These are phyloP conservation scores for Aspergillus heteromorphus DNA, from an alignment of 495 filamentous ascomycete genomes.

Conservation along the genomic window DNA sequence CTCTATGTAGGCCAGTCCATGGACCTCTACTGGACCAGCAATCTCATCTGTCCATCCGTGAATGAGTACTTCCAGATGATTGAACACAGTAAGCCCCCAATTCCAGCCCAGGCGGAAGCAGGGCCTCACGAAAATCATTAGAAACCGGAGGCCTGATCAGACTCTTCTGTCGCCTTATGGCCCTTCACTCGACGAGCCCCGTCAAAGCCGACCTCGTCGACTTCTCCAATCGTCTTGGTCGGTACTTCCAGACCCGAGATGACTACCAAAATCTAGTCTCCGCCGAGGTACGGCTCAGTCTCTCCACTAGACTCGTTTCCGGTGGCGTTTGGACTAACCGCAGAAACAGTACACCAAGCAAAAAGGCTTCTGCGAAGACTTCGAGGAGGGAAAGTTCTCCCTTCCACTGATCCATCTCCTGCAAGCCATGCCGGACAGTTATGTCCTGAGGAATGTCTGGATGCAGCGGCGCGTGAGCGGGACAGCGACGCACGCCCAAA, in stretches of 20 bases:
- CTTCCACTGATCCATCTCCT: background rate
- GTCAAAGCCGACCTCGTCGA: background rate
- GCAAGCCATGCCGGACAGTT: background rate
- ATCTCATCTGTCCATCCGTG: constrained; percentile 17
- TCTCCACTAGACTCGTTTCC: too few relatives aligned
- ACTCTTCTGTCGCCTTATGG: constrained; percentile 2
- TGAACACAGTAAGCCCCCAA: constrained; percentile 15
- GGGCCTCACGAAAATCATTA: background rate
- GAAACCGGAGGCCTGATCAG: constrained; percentile 31
- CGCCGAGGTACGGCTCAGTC: too few relatives aligned
- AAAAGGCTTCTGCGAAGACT: background rate
- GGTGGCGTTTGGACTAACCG: too few relatives aligned
- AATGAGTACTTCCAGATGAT: constrained; percentile 27
- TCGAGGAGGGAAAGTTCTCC: background rate
- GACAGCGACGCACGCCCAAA: too few relatives aligned
- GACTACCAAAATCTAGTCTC: constrained; percentile 5
- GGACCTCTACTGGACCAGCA: constrained; percentile 27
- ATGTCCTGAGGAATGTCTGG: background rate
- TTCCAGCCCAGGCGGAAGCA: too few relatives aligned
- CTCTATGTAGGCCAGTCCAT: constrained; percentile 23
- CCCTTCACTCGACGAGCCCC: too few relatives aligned
- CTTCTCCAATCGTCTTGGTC: background rate
- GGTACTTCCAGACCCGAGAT: constrained; percentile 3
- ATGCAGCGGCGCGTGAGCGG: background rate
- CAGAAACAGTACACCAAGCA: background rate